Percentiles rank a stretch among this genome's conserved stretches.
phyloP scores from a whole-genome alignment of 805 yeast genomes.

The Kazachstania africana region DNA sequence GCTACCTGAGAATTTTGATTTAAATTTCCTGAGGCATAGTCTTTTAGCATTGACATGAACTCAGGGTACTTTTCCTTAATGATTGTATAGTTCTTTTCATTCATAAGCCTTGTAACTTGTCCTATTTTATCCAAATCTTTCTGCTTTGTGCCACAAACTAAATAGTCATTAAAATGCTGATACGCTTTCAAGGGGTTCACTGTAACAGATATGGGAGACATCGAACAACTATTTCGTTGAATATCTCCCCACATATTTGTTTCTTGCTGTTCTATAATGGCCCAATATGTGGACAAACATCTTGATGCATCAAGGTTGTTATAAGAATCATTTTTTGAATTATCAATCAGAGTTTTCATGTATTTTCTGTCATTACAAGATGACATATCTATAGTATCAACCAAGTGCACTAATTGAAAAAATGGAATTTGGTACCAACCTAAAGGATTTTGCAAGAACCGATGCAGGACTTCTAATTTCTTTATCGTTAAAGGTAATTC shows the following conservation, averaged over 20 bases:
- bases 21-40: conserved; percentile 43
- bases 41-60: conserved; percentile 36
- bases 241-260: conserved; percentile 34
- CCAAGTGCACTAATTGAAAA: conserved; percentile 28
- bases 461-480: conserved; percentile 36
- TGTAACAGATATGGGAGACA: conserved; percentile 33
- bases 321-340: neutral
- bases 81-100: conserved; percentile 5
- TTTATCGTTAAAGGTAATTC: conserved; percentile 29
- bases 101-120: conserved; percentile 15
- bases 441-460: conserved; percentile 29
- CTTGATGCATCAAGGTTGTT: conserved; percentile 15
- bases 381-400: conserved; percentile 24
- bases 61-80: conserved; percentile 20
- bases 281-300: conserved; percentile 36
- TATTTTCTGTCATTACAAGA: neutral
- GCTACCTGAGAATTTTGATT: conserved; percentile 35
- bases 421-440: conserved; percentile 34
- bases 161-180: conserved; percentile 25
- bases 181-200: conserved; percentile 32
- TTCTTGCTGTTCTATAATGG: conserved; percentile 36
- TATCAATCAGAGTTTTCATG: neutral
- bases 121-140: conserved; percentile 12
- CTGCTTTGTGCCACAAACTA: conserved; percentile 21
- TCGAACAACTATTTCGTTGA: conserved; percentile 21